Percentiles rank a stretch among this genome's conserved stretches.
Conservation (phyloP, 148 eudicot species). For the Drosera capensis region DNA sequence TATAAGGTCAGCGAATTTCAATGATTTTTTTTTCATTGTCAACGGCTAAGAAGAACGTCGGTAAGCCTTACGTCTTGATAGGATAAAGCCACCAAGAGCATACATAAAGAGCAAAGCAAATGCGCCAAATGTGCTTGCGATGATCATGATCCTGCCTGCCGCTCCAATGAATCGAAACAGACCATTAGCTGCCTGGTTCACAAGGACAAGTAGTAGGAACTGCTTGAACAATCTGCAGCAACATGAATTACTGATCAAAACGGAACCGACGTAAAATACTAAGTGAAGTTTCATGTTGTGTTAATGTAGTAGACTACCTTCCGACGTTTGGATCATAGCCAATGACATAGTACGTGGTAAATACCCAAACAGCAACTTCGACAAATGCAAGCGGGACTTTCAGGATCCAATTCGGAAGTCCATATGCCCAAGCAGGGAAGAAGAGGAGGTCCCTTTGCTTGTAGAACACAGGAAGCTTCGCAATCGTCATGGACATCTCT, state of each 20-base stretch:
- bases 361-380: conserved; percentile 32
- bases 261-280: too few species aligned
- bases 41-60: neutral
- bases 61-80: conserved; percentile 35
- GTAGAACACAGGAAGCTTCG: conserved; percentile 62
- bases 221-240: conserved; percentile 46
- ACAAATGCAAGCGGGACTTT: conserved; percentile 44
- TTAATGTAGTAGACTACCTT: too few species aligned
- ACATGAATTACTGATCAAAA: neutral
- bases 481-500: conserved; percentile 48
- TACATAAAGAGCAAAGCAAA: conserved; percentile 30
- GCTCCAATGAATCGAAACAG: conserved; percentile 45
- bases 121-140: conserved; percentile 52
- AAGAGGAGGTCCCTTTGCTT: conserved; percentile 62
- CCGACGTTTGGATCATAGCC: conserved; percentile 62
- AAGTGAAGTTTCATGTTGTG: too few species aligned
- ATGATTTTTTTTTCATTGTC: neutral
- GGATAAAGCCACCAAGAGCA: conserved; percentile 48
- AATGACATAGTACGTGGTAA: conserved; percentile 46
- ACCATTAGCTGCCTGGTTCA: conserved; percentile 44
- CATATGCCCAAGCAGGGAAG: conserved; percentile 67
- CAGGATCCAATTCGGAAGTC: conserved; percentile 59
- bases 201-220: conserved; percentile 32
- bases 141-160: conserved; percentile 38
- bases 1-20: neutral